Percentiles rank a stretch among this genome's conserved stretches.
Conservation (phyloP, 371 early-diverging fungal species). For the Thermomucor indicae-seudaticae region DNA sequence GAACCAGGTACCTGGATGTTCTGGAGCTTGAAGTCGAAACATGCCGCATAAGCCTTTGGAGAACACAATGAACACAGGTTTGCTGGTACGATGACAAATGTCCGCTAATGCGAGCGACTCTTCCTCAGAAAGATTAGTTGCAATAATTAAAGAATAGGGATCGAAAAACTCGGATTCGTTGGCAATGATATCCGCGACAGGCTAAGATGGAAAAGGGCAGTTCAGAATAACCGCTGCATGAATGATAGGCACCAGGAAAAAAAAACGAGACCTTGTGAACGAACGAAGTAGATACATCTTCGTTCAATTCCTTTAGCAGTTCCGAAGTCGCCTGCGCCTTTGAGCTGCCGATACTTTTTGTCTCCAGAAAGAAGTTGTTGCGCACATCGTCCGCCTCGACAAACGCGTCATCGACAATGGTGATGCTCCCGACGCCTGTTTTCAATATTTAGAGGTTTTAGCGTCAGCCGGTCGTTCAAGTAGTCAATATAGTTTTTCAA, state of each 20-base stretch:
- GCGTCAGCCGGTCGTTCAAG: neutral
- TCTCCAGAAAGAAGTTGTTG: slow-evolving; percentile 87
- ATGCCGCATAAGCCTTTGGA: slow-evolving; percentile 73
- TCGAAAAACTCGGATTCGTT: slow-evolving; percentile 59
- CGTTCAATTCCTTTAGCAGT: slow-evolving; percentile 83
- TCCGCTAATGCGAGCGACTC: slow-evolving; percentile 50
- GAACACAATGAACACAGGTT: slow-evolving; percentile 67
- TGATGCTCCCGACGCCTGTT: slow-evolving; percentile 84
- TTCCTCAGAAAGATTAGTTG: slow-evolving; percentile 58
- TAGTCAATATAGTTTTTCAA: no score
- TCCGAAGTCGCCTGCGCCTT: slow-evolving; percentile 64
- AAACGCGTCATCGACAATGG: slow-evolving; percentile 62
- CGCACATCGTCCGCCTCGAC: slow-evolving; percentile 69
- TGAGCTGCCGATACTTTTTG: slow-evolving; percentile 53
- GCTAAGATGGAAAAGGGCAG: slow-evolving; percentile 3
- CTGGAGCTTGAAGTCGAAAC: slow-evolving; percentile 65
- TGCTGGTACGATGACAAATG: slow-evolving; percentile 54
- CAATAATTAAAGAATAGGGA: slow-evolving; percentile 71
- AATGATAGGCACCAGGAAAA: neutral
- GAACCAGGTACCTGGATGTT: slow-evolving; percentile 63
- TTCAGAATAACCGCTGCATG: neutral
- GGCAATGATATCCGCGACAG: slow-evolving; percentile 38
- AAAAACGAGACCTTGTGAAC: slow-evolving; percentile 41
- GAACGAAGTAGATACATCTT: slow-evolving; percentile 67
- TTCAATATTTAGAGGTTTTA: neutral